Evolutionary conservation across 148 eudicot genomes (phyloP).

Genomic region (Amaranthus hypochondriacus): DNA sequence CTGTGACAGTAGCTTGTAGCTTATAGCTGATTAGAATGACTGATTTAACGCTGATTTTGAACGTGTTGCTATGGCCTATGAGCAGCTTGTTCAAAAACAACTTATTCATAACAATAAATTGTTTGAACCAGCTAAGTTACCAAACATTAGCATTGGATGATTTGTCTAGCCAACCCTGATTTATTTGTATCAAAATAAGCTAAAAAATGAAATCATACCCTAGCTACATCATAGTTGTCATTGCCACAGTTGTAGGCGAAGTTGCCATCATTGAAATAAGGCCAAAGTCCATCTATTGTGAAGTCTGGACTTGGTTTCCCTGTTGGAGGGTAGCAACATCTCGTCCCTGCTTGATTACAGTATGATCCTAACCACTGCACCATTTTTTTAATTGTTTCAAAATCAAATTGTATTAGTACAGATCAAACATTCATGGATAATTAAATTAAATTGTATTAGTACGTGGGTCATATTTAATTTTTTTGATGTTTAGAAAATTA

Average conservation of each 20-base stretch:
- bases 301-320: slow-evolving; percentile 28
- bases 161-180: background rate
- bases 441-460: background rate
- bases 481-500: no score
- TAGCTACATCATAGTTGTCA: slow-evolving; percentile 19
- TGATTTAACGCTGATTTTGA: no score
- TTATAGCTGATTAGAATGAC: no score
- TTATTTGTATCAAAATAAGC: background rate
- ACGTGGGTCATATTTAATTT: background rate
- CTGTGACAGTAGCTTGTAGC: no score
- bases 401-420: no score
- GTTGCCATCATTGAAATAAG: slow-evolving; percentile 20
- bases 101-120: no score
- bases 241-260: slow-evolving; percentile 35
- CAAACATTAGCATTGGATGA: no score
- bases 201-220: background rate
- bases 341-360: slow-evolving; percentile 21
- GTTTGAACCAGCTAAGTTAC: no score
- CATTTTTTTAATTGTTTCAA: background rate
- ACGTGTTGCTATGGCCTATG: no score
- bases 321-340: slow-evolving; percentile 25
- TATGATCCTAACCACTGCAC: slow-evolving; percentile 32
- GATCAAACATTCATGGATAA: no score
- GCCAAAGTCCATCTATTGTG: slow-evolving; percentile 31
- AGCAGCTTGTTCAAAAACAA: no score